Conservation (phyloP, 2,329 filamentous ascomycete genomes). For the Fusarium denticulatum region DNA sequence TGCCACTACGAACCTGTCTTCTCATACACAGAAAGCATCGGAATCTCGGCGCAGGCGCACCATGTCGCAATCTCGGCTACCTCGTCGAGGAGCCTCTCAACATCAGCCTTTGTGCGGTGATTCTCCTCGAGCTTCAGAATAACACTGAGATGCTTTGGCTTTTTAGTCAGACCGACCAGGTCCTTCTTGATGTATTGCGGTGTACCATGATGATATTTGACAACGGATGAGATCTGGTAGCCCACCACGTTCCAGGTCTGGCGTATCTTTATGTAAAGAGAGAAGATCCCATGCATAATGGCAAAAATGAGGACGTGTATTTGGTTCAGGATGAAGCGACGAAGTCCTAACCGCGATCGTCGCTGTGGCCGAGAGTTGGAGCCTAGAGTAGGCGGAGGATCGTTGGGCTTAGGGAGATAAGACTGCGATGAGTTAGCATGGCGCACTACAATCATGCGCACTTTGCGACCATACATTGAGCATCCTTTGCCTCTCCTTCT, state of each 20-base stretch:
- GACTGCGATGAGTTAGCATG: constrained; percentile 39
- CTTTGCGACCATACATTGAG: constrained; percentile 45
- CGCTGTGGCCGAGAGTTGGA: constrained; percentile 39
- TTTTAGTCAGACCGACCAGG: constrained; percentile 75
- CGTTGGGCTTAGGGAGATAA: constrained; percentile 50
- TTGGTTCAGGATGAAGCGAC: constrained; percentile 69
- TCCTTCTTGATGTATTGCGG: constrained; percentile 92
- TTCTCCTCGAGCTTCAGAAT: constrained; percentile 80
- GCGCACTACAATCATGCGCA: background rate
- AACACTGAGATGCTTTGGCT: constrained; percentile 89
- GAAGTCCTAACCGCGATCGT: constrained; percentile 63
- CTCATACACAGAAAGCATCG: constrained; percentile 90
- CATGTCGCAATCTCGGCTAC: constrained; percentile 92
- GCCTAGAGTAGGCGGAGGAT: constrained; percentile 41
- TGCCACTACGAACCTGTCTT: constrained; percentile 72
- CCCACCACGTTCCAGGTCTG: constrained; percentile 81
- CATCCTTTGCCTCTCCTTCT: constrained; percentile 51
- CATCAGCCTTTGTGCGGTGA: constrained; percentile 73
- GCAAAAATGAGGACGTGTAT: constrained; percentile 75
- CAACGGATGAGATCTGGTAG: constrained; percentile 80
- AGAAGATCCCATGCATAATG: constrained; percentile 83
- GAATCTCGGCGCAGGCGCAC: constrained; percentile 90
- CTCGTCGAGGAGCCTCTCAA: constrained; percentile 89
- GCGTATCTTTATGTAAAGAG: constrained; percentile 84
- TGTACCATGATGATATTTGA: constrained; percentile 95